phyloP scores from a whole-genome alignment of 2,329 filamentous ascomycete species.

The Diaporthe capsici region DNA sequence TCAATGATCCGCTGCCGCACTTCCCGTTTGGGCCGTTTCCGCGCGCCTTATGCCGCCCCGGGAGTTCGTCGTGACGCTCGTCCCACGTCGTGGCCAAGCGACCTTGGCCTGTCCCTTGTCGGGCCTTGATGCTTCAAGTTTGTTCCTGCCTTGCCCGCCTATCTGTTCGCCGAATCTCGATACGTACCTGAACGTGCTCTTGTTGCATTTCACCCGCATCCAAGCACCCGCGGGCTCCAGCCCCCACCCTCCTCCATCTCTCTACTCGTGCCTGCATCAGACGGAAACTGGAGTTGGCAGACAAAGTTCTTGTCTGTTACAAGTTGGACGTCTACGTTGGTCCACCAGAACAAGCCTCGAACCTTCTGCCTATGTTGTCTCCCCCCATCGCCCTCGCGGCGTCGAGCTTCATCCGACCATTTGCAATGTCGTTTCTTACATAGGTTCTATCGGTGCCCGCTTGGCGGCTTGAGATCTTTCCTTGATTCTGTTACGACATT shows the following conservation, averaged over 20 bases:
- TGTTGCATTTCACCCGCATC: conserved; percentile 3
- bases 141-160: background rate
- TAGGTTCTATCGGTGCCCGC: conserved; percentile 14
- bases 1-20: conserved; percentile 13
- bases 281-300: conserved; percentile 27
- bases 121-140: conserved; percentile 20
- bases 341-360: background rate
- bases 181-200: background rate
- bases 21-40: conserved; percentile 26
- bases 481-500: conserved; percentile 17
- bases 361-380: conserved; percentile 2
- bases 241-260: background rate
- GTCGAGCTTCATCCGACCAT: conserved; percentile 20
- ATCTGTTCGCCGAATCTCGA: background rate
- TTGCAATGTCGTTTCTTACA: conserved; percentile 20
- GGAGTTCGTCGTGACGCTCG: conserved; percentile 23
- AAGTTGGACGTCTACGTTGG: conserved; percentile 27
- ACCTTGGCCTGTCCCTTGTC: conserved; percentile 3
- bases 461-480: conserved; percentile 12
- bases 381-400: background rate
- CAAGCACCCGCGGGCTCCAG: background rate
- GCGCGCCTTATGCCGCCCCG: conserved; percentile 17
- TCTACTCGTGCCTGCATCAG: conserved; percentile 20
- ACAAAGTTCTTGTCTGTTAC: conserved; percentile 36
- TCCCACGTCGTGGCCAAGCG: conserved; percentile 4